Evolutionary conservation across 371 early-diverging fungal species (phyloP).

Genomic region (Mucor racemosus): DNA sequence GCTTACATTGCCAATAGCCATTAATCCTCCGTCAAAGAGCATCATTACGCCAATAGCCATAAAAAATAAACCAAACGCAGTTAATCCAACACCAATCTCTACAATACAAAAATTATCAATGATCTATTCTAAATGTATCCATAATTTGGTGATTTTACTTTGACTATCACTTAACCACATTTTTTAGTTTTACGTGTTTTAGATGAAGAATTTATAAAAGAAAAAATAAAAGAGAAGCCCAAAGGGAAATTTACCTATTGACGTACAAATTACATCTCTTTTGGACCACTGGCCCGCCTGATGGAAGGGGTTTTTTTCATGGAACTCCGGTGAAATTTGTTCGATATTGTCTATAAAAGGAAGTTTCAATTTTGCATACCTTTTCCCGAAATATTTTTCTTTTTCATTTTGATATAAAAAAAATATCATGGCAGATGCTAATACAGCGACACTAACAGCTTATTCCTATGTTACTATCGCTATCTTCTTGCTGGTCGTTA

Average conservation of each 20-base stretch:
- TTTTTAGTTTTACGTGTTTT: slow-evolving; percentile 1
- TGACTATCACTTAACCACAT: slow-evolving; percentile 89
- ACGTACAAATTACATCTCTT: slow-evolving; percentile 2
- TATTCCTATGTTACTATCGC: slow-evolving; percentile 61
- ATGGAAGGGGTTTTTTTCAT: background rate
- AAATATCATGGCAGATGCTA: slow-evolving; percentile 15
- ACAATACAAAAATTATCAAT: slow-evolving; percentile 12
- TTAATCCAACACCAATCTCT: slow-evolving; percentile 96
- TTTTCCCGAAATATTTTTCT: slow-evolving; percentile 7
- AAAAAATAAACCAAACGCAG: slow-evolving; percentile 94
- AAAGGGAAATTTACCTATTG: background rate
- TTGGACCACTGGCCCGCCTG: background rate
- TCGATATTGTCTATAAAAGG: background rate
- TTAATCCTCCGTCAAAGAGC: slow-evolving; percentile 93
- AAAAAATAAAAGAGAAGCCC: background rate
- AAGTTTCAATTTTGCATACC: slow-evolving; percentile 1
- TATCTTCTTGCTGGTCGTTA: slow-evolving; percentile 55
- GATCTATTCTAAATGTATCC: background rate
- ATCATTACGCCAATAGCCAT: slow-evolving; percentile 91
- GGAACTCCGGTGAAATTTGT: background rate
- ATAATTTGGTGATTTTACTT: slow-evolving; percentile 55
- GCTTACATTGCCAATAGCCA: slow-evolving; percentile 95
- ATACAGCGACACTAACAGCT: slow-evolving; percentile 27
- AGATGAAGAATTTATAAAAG: background rate
- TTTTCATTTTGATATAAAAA: background rate